phyloP scores from a whole-genome alignment of 73 alveolate genomes.

The Symbiodinium pilosum region DNA sequence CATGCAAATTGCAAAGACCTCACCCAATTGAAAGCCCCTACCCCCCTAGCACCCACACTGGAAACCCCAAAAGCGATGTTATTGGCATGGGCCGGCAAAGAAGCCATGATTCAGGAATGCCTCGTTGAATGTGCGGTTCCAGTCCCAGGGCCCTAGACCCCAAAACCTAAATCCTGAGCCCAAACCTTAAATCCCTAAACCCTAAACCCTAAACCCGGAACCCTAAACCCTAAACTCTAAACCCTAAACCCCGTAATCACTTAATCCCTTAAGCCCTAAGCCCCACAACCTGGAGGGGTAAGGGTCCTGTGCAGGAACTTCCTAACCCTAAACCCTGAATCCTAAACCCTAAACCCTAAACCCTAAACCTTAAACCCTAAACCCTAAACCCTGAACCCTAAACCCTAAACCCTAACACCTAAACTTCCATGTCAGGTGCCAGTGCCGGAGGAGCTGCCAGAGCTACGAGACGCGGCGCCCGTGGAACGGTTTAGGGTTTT shows the following conservation, averaged over 20 bases:
- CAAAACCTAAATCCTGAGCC: no score
- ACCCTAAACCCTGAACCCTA: neutral
- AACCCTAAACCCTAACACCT: neutral
- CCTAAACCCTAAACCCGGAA: neutral
- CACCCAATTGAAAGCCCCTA: no score
- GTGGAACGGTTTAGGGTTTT: neutral
- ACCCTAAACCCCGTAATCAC: neutral
- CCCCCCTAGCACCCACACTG: no score
- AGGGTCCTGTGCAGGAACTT: neutral
- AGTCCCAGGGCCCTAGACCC: no score
- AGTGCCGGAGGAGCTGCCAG: slow-evolving; percentile 58
- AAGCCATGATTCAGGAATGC: no score
- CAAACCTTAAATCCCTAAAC: neutral
- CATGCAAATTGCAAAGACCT: no score
- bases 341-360: neutral
- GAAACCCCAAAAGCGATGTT: no score
- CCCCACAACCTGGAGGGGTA: neutral
- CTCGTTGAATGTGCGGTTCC: no score
- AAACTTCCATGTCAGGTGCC: neutral
- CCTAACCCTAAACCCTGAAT: neutral
- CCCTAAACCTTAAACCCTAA: neutral
- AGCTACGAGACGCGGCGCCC: slow-evolving; percentile 65
- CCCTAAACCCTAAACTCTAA: neutral
- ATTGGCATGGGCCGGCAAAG: no score
- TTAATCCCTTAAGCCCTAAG: neutral